phyloP scores from a whole-genome alignment of 2,329 filamentous ascomycete species.

The Sporothrix inflata region DNA sequence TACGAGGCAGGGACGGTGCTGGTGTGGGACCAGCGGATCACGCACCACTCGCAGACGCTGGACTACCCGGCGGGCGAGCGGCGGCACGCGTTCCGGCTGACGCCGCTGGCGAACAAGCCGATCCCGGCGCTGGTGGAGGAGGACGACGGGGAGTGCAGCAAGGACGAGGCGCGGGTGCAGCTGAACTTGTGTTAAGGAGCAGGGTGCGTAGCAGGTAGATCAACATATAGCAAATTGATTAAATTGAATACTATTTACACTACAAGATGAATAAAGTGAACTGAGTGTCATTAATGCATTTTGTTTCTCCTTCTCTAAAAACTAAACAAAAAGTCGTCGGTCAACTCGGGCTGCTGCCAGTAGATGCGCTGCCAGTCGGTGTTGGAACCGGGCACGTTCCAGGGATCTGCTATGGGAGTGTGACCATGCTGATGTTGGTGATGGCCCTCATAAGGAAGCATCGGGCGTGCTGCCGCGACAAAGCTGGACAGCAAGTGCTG shows the following conservation, averaged over 20 bases:
- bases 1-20: constrained; percentile 24
- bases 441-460: neutral
- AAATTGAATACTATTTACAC: neutral
- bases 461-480: neutral
- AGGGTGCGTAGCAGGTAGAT: neutral
- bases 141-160: constrained; percentile 12
- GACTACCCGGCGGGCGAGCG: constrained; percentile 25
- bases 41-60: constrained; percentile 25
- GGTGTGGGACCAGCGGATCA: constrained; percentile 25
- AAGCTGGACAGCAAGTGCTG: neutral
- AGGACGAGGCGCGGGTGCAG: constrained; percentile 15
- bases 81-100: constrained; percentile 24
- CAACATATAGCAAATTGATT: neutral
- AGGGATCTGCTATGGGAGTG: neutral
- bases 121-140: constrained; percentile 22
- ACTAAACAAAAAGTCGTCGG: constrained; percentile 34
- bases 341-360: constrained; percentile 25
- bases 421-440: neutral
- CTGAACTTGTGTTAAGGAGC: neutral
- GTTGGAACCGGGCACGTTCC: neutral
- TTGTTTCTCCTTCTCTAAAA: neutral
- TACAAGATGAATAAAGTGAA: neutral
- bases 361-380: constrained; percentile 25
- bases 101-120: constrained; percentile 24
- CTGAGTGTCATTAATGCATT: neutral